These are phyloP conservation scores for Pseudopithomyces maydicus DNA, from an alignment of 2,329 filamentous ascomycete genomes.

Conservation along the genomic window DNA sequence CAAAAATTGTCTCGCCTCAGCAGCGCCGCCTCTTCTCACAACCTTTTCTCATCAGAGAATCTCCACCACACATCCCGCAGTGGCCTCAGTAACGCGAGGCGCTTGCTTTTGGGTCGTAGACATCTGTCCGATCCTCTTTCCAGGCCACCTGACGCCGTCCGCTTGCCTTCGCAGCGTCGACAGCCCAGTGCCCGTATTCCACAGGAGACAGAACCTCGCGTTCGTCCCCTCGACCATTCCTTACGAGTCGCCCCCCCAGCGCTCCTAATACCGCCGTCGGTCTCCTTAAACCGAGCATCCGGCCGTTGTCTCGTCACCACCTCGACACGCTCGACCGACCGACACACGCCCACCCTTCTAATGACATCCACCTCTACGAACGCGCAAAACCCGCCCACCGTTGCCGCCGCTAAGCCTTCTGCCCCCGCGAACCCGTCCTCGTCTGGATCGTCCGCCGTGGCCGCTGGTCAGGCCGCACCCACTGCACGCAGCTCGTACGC, in stretches of 20 bases:
- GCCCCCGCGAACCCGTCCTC: conserved; percentile 54
- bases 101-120: conserved; percentile 44
- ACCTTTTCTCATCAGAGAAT: conserved; percentile 44
- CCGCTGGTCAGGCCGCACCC: conserved; percentile 60
- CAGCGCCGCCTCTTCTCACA: conserved; percentile 10
- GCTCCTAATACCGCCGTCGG: conserved; percentile 29
- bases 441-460: conserved; percentile 55
- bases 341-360: conserved; percentile 46
- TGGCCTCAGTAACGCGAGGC: conserved; percentile 41
- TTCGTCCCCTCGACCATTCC: conserved; percentile 31
- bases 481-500: conserved; percentile 64
- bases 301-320: conserved; percentile 17
- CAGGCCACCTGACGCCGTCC: conserved; percentile 36
- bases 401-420: conserved; percentile 53
- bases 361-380: conserved; percentile 65
- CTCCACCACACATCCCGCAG: conserved; percentile 34
- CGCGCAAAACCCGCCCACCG: conserved; percentile 53
- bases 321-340: conserved; percentile 12
- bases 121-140: conserved; percentile 44
- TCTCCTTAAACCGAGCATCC: conserved; percentile 34
- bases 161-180: conserved; percentile 36
- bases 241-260: conserved; percentile 30
- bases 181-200: conserved; percentile 40
- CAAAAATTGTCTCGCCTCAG: conserved; percentile 14
- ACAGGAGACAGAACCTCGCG: conserved; percentile 29